Conservation (phyloP, 139 green algal genomes). For the Microglena sp. region DNA sequence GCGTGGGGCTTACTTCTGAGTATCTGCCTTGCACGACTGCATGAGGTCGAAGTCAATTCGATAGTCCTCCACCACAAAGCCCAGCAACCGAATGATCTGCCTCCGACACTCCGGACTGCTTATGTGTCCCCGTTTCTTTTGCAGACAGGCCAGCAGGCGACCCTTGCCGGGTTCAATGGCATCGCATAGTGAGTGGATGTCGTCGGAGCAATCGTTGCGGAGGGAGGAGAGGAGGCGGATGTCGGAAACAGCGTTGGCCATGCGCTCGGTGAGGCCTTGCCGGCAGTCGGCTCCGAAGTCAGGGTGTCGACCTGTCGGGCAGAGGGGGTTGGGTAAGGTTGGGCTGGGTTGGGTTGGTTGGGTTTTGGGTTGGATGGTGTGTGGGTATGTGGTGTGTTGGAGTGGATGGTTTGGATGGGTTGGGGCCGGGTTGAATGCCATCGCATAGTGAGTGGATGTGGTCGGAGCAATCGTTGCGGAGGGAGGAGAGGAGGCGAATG, state of each 20-base stretch:
- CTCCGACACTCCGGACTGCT: constrained; percentile 13
- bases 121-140: constrained; percentile 12
- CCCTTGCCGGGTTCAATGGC: constrained; percentile 8
- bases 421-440: constrained; percentile 5
- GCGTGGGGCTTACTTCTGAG: too few relatives aligned
- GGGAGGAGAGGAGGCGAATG: constrained; percentile 23
- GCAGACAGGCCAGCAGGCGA: constrained; percentile 12
- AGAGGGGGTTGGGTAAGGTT: too few relatives aligned
- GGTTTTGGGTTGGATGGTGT: too few relatives aligned
- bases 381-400: too few relatives aligned
- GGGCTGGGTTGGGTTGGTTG: too few relatives aligned
- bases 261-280: constrained; percentile 12
- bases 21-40: constrained; percentile 13
- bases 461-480: constrained; percentile 21
- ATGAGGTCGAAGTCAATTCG: constrained; percentile 15
- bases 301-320: too few relatives aligned
- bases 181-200: constrained; percentile 20
- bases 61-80: constrained; percentile 34
- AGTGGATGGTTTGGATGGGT: too few relatives aligned
- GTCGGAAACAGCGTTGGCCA: constrained; percentile 22
- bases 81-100: constrained; percentile 34
- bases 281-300: constrained; percentile 12
- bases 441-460: constrained; percentile 22
- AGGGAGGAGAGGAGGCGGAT: constrained; percentile 26
- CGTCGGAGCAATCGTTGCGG: constrained; percentile 20